Evolutionary conservation across 2,329 filamentous ascomycete genomes (phyloP), one percentile per base, ranked within the genome.

Genomic region (Cercospora sesami): DNA sequence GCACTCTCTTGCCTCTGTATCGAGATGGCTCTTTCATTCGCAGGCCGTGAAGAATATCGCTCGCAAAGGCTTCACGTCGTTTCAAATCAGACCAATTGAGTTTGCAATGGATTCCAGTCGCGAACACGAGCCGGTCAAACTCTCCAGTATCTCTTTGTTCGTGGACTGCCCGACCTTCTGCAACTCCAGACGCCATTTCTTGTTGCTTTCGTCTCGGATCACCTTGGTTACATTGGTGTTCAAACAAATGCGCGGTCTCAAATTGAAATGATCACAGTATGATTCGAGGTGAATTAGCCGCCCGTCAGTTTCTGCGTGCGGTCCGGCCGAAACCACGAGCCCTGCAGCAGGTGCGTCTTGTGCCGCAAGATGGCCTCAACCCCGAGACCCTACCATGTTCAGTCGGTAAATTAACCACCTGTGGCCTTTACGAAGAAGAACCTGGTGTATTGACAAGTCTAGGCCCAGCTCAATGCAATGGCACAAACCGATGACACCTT

Each of bases 1-100:
- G 64, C 1, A 84, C 80, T 6, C 75, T 81, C 69, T 83, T 82
- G 10, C 74, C 79, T 14, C 77, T 75, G 71, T 81, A 83, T 23
- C 73, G 71, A 1, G 75, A 71, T 3, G 78, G 72, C 4, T 76
- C 77, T 31, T 70, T 21, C 6, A 45, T 36, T 45, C 53, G 66
- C 65, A 59, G 64, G 31, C 68, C 68, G 65, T 85, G 83, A 4
- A 83, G 74, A 4, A 81, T 69, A 2, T 75, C 69, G 16, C 81
- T 81, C 21, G 78, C 57, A 30, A 82, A 83, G 10, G 74, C 71
- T 0, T 80, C 79, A 14, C 75, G 53, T 0, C 78, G 80, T 26
- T 76, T 39, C 33, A 39, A 39, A 39, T 39, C 33, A 16, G 33
- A 9, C 33, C 33, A 39, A 39, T 39, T 39, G 9, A 39, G 33